Percentiles rank a stretch among this genome's conserved stretches.
Conservation (phyloP, 1,139 yeast genomes). For the Debaryomyces subglobosus region DNA sequence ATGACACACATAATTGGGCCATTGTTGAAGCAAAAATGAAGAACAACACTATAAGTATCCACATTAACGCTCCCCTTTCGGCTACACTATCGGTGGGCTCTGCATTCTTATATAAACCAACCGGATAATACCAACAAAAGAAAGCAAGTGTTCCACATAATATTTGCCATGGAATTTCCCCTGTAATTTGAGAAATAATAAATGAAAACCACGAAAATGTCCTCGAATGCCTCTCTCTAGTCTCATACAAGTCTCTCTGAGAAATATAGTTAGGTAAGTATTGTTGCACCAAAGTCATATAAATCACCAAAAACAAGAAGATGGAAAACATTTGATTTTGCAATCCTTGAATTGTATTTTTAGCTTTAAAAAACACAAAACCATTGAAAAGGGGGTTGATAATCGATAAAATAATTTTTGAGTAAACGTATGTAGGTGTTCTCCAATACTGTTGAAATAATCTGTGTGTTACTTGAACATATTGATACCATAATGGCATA, state of each 20-base stretch:
- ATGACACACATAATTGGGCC: conserved; percentile 41
- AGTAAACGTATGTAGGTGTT: conserved; percentile 42
- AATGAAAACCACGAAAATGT: conserved; percentile 35
- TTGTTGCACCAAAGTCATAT: conserved; percentile 59
- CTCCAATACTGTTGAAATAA: conserved; percentile 46
- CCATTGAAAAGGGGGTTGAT: conserved; percentile 50
- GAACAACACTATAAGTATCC: conserved; percentile 47
- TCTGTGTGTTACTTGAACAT: conserved; percentile 26
- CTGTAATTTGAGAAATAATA: conserved; percentile 64
- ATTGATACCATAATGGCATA: conserved; percentile 30
- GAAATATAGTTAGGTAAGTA: conserved; percentile 35
- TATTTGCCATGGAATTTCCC: conserved; percentile 78
- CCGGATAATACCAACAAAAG: conserved; percentile 82
- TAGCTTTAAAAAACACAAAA: conserved; percentile 42
- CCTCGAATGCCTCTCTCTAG: conserved; percentile 36
- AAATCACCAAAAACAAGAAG: conserved; percentile 55
- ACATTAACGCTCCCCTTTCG: conserved; percentile 46
- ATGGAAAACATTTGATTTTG: conserved; percentile 53
- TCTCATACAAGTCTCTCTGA: conserved; percentile 42
- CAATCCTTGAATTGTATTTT: conserved; percentile 42
- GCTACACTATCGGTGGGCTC: conserved; percentile 25
- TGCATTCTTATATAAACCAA: conserved; percentile 68
- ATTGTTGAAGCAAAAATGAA: conserved; percentile 40
- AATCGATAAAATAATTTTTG: conserved; percentile 42
- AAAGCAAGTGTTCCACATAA: conserved; percentile 65